Base-by-base conservation (phyloP, 2,329 filamentous ascomycete genomes). In the Hypoxylon sp. region DNA sequence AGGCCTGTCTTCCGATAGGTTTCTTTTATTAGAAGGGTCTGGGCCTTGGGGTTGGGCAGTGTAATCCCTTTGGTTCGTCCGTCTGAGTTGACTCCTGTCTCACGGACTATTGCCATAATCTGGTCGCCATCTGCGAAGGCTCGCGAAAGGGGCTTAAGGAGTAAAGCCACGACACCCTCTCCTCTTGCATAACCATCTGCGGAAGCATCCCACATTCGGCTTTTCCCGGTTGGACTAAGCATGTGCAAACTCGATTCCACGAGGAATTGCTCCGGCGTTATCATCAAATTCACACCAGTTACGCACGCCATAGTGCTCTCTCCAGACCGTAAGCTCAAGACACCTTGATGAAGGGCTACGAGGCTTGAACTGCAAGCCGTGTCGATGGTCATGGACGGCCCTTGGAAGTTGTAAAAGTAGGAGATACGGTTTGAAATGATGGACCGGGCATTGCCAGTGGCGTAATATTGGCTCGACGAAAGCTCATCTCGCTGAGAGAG, bases 101-200 rank as follows among this genome's bases (percentile, higher is more conserved):
- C 83, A 3, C 85, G 81, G 50, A 88, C 82, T 51, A 87, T 73
- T 19, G 80, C 82, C 35, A 82, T 76, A 44, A 87, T 84, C 0
- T 65, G 53, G 57, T 84, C 82, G 3, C 85, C 84, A 53, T 87
- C 86, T 3, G 78, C 77, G 6, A 90, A 65, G 0, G 88, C 88
- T 39, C 80, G 81, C 33, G 81, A 82, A 24, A 84, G 76, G 0
- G 80, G 81, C 75, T 89, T 89, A 17, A 90, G 72, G 3, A 88
- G 75, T 2, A 89, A 47, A 6, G 83, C 80, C 0, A 80, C 84
- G 11, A 84, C 75, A 2, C 87, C 88, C 71, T 90, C 87, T 13
- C 86, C 87, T n/a, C 87, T 81, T 0, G 82, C 86, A 69, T 89
- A 90, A 0, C 88, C 88, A 64, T 87, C 81, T 0, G 85, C 87